A percentile compares a stretch with the other conserved stretches of the same genome.
phyloP scores from a whole-genome alignment of 331 rosid species.

The Dryas integrifolia region DNA sequence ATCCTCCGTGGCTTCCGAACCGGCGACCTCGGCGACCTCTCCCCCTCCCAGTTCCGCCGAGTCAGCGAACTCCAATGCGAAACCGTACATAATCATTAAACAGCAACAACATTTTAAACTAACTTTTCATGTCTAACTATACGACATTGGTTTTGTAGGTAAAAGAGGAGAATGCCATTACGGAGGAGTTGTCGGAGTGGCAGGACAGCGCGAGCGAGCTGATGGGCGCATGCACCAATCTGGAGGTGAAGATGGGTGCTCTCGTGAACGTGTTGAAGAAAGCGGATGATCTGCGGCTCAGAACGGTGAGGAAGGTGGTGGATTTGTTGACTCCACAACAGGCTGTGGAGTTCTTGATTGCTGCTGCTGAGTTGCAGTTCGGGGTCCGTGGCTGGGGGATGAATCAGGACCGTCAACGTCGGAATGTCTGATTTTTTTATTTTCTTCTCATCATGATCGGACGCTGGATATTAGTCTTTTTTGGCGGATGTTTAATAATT shows the following conservation, averaged over 20 bases:
- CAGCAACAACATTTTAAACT: background rate
- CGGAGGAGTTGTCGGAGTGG: constrained; percentile 80
- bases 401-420: constrained; percentile 51
- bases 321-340: constrained; percentile 67
- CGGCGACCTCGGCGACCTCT: constrained; percentile 90
- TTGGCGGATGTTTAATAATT: background rate
- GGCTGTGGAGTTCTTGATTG: constrained; percentile 65
- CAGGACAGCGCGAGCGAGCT: constrained; percentile 67
- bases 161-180: constrained; percentile 72
- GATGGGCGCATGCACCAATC: constrained; percentile 24
- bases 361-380: constrained; percentile 61
- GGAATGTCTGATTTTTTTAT: background rate
- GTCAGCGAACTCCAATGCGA: constrained; percentile 74
- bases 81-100: constrained; percentile 23
- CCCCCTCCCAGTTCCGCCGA: constrained; percentile 58
- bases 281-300: constrained; percentile 73
- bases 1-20: constrained; percentile 63
- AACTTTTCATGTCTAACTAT: no score
- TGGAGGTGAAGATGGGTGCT: constrained; percentile 39
- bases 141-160: constrained; percentile 38
- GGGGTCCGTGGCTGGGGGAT: constrained; percentile 74
- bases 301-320: constrained; percentile 53
- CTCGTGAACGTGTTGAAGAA: constrained; percentile 46
- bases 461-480: background rate
- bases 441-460: background rate